Evolutionary conservation across 495 filamentous ascomycete species (phyloP).

Genomic region (Aspergillus sclerotioniger): DNA sequence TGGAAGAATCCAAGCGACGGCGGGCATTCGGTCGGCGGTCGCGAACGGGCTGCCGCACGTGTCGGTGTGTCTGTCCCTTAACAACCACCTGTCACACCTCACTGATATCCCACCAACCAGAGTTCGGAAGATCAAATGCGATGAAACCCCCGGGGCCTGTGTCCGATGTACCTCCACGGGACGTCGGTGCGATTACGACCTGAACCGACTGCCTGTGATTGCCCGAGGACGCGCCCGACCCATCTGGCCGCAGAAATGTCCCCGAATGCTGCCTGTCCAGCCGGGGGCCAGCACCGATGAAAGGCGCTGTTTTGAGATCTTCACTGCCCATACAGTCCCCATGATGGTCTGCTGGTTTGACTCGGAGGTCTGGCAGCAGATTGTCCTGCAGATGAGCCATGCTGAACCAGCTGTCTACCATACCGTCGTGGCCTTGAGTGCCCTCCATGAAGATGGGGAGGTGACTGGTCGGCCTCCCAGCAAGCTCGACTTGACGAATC

Average conservation of each 20-base stretch:
- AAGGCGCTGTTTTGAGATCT: conserved; percentile 30
- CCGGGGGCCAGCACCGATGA: conserved; percentile 13
- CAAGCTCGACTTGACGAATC: not conserved
- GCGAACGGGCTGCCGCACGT: too few relatives aligned
- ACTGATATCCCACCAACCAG: not conserved
- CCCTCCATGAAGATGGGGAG: conserved; percentile 13
- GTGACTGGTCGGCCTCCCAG: not conserved
- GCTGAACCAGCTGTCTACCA: conserved; percentile 51
- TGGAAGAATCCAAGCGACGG: too few relatives aligned
- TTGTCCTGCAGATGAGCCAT: conserved; percentile 44
- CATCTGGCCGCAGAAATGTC: too few relatives aligned
- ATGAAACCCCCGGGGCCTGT: not conserved
- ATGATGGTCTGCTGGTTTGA: conserved; percentile 45
- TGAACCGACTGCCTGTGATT: not conserved
- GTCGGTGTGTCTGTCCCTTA: too few relatives aligned
- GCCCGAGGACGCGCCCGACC: not conserved
- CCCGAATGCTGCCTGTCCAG: not conserved
- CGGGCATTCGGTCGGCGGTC: too few relatives aligned
- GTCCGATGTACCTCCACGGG: not conserved
- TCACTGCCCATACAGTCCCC: conserved; percentile 34
- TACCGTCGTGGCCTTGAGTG: conserved; percentile 48
- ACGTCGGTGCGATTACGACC: conserved; percentile 1
- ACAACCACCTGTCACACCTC: too few relatives aligned
- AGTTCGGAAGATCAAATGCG: not conserved
- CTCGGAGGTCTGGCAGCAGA: conserved; percentile 45